phyloP scores from a whole-genome alignment of 352 stramenopile genomes.

The Phytophthora sansomeana region DNA sequence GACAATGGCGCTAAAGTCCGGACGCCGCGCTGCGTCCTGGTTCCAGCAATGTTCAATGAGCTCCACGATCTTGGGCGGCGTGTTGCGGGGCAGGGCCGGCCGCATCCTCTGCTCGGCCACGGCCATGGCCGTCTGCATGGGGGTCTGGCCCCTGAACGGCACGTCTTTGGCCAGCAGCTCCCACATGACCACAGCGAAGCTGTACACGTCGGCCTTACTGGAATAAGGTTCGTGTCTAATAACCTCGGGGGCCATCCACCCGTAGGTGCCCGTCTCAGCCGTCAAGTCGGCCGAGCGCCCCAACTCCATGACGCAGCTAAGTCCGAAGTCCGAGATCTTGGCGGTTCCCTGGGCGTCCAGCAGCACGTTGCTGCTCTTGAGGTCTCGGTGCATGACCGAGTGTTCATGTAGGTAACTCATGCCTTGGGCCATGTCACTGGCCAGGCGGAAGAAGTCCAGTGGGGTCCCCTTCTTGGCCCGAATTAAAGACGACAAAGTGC shows the following conservation, averaged over 20 bases:
- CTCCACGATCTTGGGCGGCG: slow-evolving; percentile 56
- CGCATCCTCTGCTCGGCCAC: slow-evolving; percentile 69
- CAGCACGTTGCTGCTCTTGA: slow-evolving; percentile 93
- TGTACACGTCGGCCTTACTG: slow-evolving; percentile 93
- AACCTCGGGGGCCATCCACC: slow-evolving; percentile 94
- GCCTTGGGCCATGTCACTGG: slow-evolving; percentile 64
- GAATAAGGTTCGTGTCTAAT: slow-evolving; percentile 91
- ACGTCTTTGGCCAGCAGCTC: slow-evolving; percentile 69
- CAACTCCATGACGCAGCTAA: slow-evolving; percentile 71
- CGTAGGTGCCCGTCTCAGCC: slow-evolving; percentile 77
- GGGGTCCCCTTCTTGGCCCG: slow-evolving; percentile 39
- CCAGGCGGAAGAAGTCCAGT: slow-evolving; percentile 68
- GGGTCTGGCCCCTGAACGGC: slow-evolving; percentile 65
- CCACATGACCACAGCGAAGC: slow-evolving; percentile 80
- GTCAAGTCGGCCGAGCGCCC: slow-evolving; percentile 59
- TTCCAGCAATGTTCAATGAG: slow-evolving; percentile 73
- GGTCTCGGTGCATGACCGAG: slow-evolving; percentile 92
- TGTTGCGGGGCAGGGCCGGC: slow-evolving; percentile 67
- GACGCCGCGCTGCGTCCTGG: slow-evolving; percentile 56
- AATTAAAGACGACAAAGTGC: slow-evolving; percentile 56
- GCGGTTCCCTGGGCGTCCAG: slow-evolving; percentile 59
- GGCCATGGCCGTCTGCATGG: slow-evolving; percentile 72
- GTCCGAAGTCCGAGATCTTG: slow-evolving; percentile 80
- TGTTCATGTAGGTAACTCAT: slow-evolving; percentile 92
- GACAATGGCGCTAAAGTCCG: slow-evolving; percentile 59